Base-by-base conservation (phyloP, 208 protist genomes). In the Crithidia sp. region DNA sequence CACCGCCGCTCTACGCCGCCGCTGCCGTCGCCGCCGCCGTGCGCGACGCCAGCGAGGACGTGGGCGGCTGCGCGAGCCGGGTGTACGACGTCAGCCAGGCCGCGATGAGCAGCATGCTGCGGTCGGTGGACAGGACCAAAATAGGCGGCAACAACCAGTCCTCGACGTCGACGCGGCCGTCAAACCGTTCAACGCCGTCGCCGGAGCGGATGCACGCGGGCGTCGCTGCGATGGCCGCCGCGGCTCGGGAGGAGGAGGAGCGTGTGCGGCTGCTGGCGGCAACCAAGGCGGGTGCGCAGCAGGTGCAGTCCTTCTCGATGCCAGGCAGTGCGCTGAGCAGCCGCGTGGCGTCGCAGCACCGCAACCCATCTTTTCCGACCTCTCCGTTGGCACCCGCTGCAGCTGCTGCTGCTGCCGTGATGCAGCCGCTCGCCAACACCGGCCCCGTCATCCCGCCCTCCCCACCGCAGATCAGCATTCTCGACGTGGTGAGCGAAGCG, bases 401-500 rank as follows among this genome's bases (percentile, higher is more conserved):
- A 7, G 45, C 9, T 49, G 45, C 9, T 49, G 45, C 45, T 45
- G 57, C 16, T 45, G 37, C 37, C 39, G 39, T 49, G 45, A 13
- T 13, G 45, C 45, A 49, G 36, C 37, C 3, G 4, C 52, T 5
- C n/a, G 2, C n/a, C 12, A 5, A 47, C 40, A 45, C 63, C 2
- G 63, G 39, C 19, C 41, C 14, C 17, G 13, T 70, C 5, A 16
- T n/a, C 14, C 19, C 53, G 1, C 65, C 65, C 4, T 44, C 53
- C 2, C 53, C 65, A 2, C 65, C 65, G 43, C 2, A 70, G 41
- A 52, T 70, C 36, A 43, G 28, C 10, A 70, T 70, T 40, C 41
- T 70, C 4, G 65, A 70, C n/a, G 65, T 70, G 17, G 65, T 57
- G 12, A 70, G 65, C 43, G 41, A 41, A 4, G 50, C 40, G 10